Base-by-base conservation (phyloP, 2,329 filamentous ascomycete species). In the Penicillium sp. region DNA sequence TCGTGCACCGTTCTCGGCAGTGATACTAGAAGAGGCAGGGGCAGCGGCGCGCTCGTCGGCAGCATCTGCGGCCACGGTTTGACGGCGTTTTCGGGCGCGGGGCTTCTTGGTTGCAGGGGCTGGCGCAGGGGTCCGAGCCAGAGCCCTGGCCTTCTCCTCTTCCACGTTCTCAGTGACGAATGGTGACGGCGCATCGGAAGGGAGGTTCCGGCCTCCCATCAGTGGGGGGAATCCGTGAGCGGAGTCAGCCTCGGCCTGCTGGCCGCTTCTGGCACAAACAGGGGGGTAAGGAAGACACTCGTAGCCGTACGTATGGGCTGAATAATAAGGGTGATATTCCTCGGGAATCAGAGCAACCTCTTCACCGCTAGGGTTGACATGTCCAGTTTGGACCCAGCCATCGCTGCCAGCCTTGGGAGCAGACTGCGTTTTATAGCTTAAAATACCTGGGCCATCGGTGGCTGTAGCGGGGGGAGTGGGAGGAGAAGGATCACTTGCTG, bases 191-290 rank as follows among this genome's bases (percentile, higher is more conserved):
- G 11, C 27, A 7, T 45, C 50, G 11, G 51, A 51, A 6, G 62
- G 62, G 11, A 59, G 41, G 41, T 65, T 65, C 7, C 61, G 60
- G 29, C 57, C 53, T 11, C 62, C 62, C 19, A 65, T 36, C n/a
- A 60, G 49, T 2, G 62, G 62, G 8, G 62, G 60, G 36, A 54
- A 64, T 2, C 62, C 60, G 42, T 60, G 44, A 7, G 47, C 27
- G 8, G 29, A n/a, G 14, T 61, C 55, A 9, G 30, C 48, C 6
- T 48, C 47, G 18, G 44, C 56, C 18, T 65, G 51, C 10, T 51
- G n/a, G 11, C 41, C 51, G 6, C 53, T 49, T 11, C 57, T 59
- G 35, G 54, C 51, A 13, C 56, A 55, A 10, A 65, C 50, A 1
- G 62, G 62, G 9, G 61, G 62, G 8, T 34, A 47, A 8, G 62